Conservation (phyloP, 78 protist species). For the Dictyostelium intermedium region DNA sequence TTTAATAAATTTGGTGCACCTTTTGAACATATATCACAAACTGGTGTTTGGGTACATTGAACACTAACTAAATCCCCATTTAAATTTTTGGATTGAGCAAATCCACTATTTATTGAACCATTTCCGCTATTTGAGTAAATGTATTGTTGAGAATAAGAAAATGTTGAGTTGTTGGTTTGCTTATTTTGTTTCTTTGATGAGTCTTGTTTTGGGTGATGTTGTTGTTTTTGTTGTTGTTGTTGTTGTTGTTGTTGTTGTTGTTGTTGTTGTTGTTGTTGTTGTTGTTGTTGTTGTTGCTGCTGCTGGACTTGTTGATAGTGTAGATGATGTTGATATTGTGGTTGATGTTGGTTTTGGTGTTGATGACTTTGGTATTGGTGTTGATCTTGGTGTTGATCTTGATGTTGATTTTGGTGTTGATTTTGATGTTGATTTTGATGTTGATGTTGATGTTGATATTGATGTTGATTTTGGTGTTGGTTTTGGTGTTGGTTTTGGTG, state of each 20-base stretch:
- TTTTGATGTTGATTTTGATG: not conserved
- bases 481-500: too few species aligned
- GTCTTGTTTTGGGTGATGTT: not conserved
- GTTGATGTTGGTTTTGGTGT: not conserved
- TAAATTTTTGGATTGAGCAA: not conserved
- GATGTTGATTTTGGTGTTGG: not conserved
- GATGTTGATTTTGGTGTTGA: not conserved
- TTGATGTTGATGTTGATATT: not conserved
- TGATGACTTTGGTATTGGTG: not conserved
- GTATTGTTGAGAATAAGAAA: not conserved
- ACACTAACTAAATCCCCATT: not conserved
- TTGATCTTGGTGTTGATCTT: not conserved
- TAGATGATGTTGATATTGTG: too few species aligned
- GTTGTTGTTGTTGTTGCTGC: not conserved
- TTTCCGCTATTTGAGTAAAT: not conserved
- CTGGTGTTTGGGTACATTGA: not conserved
- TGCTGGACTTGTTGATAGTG: too few species aligned
- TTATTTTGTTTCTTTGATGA: not conserved
- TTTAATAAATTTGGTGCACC: slow-evolving; percentile 8
- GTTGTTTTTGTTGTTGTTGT: slow-evolving; percentile 19
- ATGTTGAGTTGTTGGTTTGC: too few species aligned
- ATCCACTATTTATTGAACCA: not conserved
- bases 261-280: not conserved
- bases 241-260: slow-evolving; percentile 6
- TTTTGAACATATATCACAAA: slow-evolving; percentile 7